Evolutionary conservation across 2,329 filamentous ascomycete genomes (phyloP).

Genomic region (Colletotrichum coccodes): DNA sequence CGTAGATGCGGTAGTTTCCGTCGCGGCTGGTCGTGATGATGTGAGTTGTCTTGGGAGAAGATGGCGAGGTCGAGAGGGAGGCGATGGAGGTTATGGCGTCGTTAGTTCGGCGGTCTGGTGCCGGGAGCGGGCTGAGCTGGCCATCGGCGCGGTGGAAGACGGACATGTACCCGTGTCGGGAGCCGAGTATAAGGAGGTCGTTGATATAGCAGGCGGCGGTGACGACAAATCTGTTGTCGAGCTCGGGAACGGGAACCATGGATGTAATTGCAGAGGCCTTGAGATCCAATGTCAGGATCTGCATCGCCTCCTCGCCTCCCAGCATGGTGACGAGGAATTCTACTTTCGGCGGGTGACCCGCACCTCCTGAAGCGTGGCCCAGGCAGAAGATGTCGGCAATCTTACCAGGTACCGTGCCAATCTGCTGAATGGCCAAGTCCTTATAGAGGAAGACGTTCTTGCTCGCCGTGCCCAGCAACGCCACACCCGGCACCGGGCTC

Average conservation of each 20-base stretch:
- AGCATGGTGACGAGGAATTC: conserved; percentile 58
- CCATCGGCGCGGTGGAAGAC: conserved; percentile 43
- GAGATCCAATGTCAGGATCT: conserved; percentile 52
- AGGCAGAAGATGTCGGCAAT: conserved; percentile 62
- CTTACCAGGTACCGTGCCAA: conserved; percentile 56
- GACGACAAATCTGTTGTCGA: conserved; percentile 61
- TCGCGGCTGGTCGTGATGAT: conserved; percentile 82
- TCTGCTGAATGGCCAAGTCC: conserved; percentile 41
- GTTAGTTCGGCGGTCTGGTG: conserved; percentile 52
- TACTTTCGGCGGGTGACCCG: conserved; percentile 12
- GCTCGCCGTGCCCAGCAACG: conserved; percentile 59
- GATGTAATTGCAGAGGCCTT: conserved; percentile 40
- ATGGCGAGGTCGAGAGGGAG: conserved; percentile 48
- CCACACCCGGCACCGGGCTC: conserved; percentile 48
- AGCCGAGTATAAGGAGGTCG: conserved; percentile 62
- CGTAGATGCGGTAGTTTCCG: conserved; percentile 77
- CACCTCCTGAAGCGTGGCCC: background rate
- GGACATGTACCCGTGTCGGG: conserved; percentile 61
- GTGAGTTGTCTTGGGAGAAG: conserved; percentile 42
- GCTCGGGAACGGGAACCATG: conserved; percentile 44
- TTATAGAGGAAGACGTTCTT: conserved; percentile 59
- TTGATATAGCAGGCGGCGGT: conserved; percentile 56
- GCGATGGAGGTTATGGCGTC: conserved; percentile 78
- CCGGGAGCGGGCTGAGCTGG: conserved; percentile 42
- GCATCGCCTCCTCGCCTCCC: conserved; percentile 52